Evolutionary conservation across 176 grass and related monocot genomes (phyloP).

Genomic region (Zea luxurians): DNA sequence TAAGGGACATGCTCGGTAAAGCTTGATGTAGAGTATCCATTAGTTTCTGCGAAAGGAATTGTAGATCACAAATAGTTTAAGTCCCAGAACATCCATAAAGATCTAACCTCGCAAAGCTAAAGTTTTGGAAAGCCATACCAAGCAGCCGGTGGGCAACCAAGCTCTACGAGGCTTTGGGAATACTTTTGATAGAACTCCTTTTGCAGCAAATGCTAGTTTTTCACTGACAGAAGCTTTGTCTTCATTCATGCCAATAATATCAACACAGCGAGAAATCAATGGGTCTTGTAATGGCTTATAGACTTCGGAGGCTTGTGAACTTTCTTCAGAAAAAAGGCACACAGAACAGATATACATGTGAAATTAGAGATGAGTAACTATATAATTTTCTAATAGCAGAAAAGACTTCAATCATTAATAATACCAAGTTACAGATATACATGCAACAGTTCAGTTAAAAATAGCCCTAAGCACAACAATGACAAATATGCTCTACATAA

Average conservation of each 20-base stretch:
- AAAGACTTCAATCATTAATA: background rate
- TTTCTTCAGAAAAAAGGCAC: conserved; percentile 62
- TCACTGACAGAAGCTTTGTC: conserved; percentile 41
- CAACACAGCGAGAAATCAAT: conserved; percentile 63
- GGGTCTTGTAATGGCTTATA: conserved; percentile 93
- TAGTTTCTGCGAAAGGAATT: conserved; percentile 55
- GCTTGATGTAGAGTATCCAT: conserved; percentile 85
- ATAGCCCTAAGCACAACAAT: conserved; percentile 9
- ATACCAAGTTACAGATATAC: conserved; percentile 7
- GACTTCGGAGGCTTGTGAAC: conserved; percentile 72
- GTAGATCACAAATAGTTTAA: conserved; percentile 1
- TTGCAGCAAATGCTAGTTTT: conserved; percentile 61
- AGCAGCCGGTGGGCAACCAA: conserved; percentile 95
- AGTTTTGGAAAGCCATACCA: conserved; percentile 52
- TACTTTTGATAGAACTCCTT: conserved; percentile 68
- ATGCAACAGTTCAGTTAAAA: conserved; percentile 20
- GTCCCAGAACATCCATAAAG: conserved; percentile 9
- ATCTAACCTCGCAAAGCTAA: conserved; percentile 23
- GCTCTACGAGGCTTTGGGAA: conserved; percentile 81
- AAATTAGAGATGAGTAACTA: conserved; percentile 19
- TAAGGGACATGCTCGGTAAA: conserved; percentile 88
- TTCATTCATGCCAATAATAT: conserved; percentile 74
- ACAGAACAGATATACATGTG: conserved; percentile 12
- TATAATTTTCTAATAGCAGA: conserved; percentile 23
- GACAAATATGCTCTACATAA: conserved; percentile 9